These are phyloP conservation scores for Parachlorella kessleri DNA, from an alignment of 139 green algal species.

Conservation along the genomic window DNA sequence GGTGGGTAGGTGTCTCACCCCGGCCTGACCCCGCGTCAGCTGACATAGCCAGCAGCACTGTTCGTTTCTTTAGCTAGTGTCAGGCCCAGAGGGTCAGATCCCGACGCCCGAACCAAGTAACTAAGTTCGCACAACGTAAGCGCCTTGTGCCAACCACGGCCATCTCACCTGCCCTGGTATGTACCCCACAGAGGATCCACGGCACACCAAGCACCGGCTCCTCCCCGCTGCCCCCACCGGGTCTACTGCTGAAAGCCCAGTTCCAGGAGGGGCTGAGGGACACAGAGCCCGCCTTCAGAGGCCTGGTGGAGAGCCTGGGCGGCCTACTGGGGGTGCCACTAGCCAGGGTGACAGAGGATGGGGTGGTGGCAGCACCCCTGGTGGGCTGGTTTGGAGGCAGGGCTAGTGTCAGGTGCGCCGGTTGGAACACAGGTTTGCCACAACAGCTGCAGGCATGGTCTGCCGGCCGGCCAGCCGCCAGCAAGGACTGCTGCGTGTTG, in stretches of 20 bases:
- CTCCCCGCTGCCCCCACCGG: background rate
- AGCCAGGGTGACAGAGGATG: background rate
- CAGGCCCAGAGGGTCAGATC: too few relatives aligned
- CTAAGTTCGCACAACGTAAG: too few relatives aligned
- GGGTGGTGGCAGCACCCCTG: constrained; percentile 3
- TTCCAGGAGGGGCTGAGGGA: background rate
- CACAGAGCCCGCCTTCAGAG: constrained; percentile 37
- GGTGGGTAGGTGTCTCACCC: too few relatives aligned
- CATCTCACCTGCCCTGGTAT: background rate
- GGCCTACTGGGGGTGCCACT: constrained; percentile 66
- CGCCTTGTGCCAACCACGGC: background rate
- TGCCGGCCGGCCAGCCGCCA: background rate
- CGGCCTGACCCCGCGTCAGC: too few relatives aligned
- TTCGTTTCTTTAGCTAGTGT: too few relatives aligned
- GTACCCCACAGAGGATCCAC: background rate
- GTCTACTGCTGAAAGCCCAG: constrained; percentile 7
- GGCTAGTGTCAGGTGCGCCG: background rate
- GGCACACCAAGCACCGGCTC: background rate
- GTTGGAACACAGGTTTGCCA: too few relatives aligned
- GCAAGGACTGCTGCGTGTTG: too few relatives aligned
- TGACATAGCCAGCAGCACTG: too few relatives aligned
- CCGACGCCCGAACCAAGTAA: too few relatives aligned
- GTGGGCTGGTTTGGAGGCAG: constrained; percentile 14
- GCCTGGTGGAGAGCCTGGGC: constrained; percentile 58
- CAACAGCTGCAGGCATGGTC: background rate